Conservation (phyloP, 139 green algal genomes). For the Trebouxia sp. region DNA sequence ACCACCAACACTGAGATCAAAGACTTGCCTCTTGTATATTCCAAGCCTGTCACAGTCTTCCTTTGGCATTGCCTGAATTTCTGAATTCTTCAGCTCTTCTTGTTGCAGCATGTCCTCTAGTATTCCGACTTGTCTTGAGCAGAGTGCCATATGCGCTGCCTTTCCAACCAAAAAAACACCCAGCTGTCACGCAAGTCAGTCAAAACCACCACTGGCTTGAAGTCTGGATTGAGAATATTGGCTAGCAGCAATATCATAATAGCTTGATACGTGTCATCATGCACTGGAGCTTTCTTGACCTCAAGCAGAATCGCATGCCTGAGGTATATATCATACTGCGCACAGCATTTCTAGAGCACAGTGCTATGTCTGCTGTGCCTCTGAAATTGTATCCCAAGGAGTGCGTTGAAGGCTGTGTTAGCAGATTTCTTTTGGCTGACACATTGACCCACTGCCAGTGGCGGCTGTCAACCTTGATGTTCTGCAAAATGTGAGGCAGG, state of each 20-base stretch:
- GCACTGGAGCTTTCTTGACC: slow-evolving; percentile 10
- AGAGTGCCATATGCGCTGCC: slow-evolving; percentile 6
- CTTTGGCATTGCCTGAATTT: too few species aligned
- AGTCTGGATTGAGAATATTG: background rate
- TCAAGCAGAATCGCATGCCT: slow-evolving; percentile 10
- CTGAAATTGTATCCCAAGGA: slow-evolving; percentile 2
- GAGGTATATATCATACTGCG: background rate
- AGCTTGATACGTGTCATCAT: slow-evolving; percentile 3
- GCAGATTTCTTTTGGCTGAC: background rate
- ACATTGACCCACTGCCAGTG: background rate
- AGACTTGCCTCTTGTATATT: too few species aligned
- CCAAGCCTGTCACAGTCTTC: too few species aligned
- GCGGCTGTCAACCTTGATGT: slow-evolving; percentile 12
- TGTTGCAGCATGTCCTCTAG: too few species aligned
- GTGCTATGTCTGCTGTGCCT: background rate
- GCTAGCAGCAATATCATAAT: background rate
- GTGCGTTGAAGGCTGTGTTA: background rate
- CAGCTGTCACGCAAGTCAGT: slow-evolving; percentile 13
- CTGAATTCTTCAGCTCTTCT: too few species aligned
- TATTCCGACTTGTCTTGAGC: too few species aligned
- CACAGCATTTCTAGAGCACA: slow-evolving; percentile 15
- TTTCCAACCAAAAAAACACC: slow-evolving; percentile 19
- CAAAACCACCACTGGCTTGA: slow-evolving; percentile 13
- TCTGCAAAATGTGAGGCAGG: background rate
- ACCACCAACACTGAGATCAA: too few species aligned